Evolutionary conservation across 164 flowering plant genomes (phyloP).

Genomic region (Magnolia officinalis): DNA sequence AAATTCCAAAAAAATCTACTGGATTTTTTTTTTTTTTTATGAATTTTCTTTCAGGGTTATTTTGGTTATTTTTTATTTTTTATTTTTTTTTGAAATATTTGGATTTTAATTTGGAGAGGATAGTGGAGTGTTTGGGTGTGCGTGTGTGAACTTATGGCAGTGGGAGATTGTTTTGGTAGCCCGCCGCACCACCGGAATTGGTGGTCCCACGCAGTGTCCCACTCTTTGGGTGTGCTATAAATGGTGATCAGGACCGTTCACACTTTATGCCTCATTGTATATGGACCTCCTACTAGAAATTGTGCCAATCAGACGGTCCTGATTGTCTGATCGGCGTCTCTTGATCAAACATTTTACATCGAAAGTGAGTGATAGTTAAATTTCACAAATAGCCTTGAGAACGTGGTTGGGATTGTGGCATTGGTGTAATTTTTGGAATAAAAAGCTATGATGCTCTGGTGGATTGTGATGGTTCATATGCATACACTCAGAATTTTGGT

Average conservation of each 20-base stretch:
- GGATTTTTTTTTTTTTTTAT: neutral
- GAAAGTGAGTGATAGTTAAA: no score
- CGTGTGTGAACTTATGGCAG: neutral
- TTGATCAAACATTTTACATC: no score
- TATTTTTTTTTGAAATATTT: neutral
- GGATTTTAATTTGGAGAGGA: neutral
- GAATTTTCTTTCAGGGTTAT: neutral
- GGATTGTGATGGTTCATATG: neutral
- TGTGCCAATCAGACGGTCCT: no score
- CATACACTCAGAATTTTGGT: neutral
- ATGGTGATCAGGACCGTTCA: no score
- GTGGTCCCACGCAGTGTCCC: neutral
- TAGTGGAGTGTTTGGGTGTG: neutral
- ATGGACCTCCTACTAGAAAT: no score
- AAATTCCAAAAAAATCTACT: neutral
- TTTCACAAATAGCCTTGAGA: no score
- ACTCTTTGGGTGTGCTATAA: no score
- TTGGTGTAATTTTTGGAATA: no score
- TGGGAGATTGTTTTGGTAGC: neutral
- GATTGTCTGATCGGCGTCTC: no score
- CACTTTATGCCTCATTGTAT: no score
- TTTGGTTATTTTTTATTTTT: neutral
- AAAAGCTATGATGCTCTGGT: neutral
- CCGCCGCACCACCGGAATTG: neutral
- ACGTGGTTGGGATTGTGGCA: no score